Percentiles rank a stretch among this genome's conserved stretches.
These are phyloP conservation scores for Daldinia vernicosa DNA, from an alignment of 495 filamentous ascomycete genomes.

Conservation along the genomic window DNA sequence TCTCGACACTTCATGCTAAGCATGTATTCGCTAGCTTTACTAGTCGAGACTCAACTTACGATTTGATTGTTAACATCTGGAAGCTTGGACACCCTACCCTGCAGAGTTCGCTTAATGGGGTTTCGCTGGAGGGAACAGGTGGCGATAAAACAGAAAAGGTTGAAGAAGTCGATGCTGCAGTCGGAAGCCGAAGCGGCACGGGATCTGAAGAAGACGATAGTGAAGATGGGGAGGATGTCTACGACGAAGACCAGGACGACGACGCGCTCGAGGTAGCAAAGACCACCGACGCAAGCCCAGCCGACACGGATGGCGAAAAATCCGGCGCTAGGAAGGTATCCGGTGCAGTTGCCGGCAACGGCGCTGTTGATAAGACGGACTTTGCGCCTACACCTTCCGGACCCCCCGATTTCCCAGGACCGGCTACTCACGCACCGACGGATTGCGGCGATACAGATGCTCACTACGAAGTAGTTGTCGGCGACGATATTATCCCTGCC, in stretches of 20 bases:
- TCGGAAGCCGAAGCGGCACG: slow-evolving; percentile 56
- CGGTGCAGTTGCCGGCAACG: slow-evolving; percentile 60
- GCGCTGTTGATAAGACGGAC: slow-evolving; percentile 61
- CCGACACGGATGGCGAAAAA: slow-evolving; percentile 70
- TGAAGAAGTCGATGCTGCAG: slow-evolving; percentile 55
- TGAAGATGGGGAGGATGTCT: slow-evolving; percentile 73
- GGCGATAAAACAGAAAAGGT: slow-evolving; percentile 91
- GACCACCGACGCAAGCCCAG: slow-evolving; percentile 65
- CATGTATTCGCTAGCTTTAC: slow-evolving; percentile 96
- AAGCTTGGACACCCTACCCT: slow-evolving; percentile 92
- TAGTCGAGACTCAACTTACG: slow-evolving; percentile 94
- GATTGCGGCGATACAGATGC: slow-evolving; percentile 77
- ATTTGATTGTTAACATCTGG: slow-evolving; percentile 97
- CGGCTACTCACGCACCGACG: slow-evolving; percentile 82
- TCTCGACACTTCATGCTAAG: slow-evolving; percentile 93
- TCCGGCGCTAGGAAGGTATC: slow-evolving; percentile 72
- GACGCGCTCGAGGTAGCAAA: slow-evolving; percentile 67
- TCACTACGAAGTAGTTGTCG: slow-evolving; percentile 85
- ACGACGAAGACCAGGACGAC: slow-evolving; percentile 77
- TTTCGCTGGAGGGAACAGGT: slow-evolving; percentile 77
- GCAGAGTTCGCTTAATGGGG: slow-evolving; percentile 87
- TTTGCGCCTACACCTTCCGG: slow-evolving; percentile 58
- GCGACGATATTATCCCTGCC: slow-evolving; percentile 85
- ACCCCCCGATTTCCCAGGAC: slow-evolving; percentile 80
- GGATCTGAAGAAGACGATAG: slow-evolving; percentile 70